Percentiles rank a stretch among this genome's conserved stretches.
These are phyloP conservation scores for Zelonia costaricensis DNA, from an alignment of 208 protist genomes.

Conservation along the genomic window DNA sequence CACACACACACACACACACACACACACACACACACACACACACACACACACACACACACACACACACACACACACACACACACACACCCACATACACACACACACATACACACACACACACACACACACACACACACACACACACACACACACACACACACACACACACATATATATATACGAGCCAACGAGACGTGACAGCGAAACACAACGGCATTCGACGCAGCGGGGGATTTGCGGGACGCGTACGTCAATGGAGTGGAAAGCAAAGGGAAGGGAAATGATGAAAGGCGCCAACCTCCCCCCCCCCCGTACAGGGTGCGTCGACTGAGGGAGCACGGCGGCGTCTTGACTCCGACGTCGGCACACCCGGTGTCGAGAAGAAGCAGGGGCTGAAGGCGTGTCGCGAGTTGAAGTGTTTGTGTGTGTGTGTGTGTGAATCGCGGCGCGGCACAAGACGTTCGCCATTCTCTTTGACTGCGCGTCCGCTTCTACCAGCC, in stretches of 20 bases:
- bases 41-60: background rate
- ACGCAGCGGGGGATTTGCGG: too few relatives aligned
- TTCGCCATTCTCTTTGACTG: background rate
- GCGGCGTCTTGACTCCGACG: too few relatives aligned
- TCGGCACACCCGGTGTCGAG: too few relatives aligned
- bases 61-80: background rate
- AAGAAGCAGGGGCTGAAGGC: too few relatives aligned
- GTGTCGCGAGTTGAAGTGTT: too few relatives aligned
- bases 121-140: background rate
- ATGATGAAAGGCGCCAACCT: too few relatives aligned
- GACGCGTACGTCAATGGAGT: too few relatives aligned
- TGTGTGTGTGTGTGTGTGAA: too few relatives aligned
- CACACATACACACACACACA: background rate
- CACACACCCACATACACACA: constrained; percentile 1
- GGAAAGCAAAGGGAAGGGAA: too few relatives aligned
- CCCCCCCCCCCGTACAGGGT: too few relatives aligned
- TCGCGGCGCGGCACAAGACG: background rate
- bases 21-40: background rate
- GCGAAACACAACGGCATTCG: too few relatives aligned
- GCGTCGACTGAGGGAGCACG: too few relatives aligned
- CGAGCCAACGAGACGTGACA: background rate
- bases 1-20: background rate
- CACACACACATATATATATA: background rate
- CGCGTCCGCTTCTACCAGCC: background rate
- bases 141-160: background rate